Evolutionary conservation across 257 asterid genomes (phyloP).

Genomic region (Datura wrightii): DNA sequence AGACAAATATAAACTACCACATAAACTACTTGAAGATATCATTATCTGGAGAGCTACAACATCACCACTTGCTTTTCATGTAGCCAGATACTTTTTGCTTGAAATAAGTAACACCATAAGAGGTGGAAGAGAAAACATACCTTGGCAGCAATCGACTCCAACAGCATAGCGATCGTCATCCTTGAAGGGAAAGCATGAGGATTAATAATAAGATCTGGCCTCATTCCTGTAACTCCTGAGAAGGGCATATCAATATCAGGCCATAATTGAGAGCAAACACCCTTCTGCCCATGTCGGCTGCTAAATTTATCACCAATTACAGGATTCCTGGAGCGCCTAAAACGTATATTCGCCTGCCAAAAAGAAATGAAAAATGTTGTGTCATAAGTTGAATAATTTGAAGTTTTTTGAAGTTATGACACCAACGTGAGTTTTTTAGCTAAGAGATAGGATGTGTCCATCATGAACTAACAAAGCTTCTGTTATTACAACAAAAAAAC

Average conservation of each 20-base stretch:
- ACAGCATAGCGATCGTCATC: constrained; percentile 97
- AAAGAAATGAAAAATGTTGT: constrained; percentile 29
- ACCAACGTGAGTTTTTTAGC: not conserved
- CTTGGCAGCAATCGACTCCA: constrained; percentile 98
- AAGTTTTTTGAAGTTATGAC: not conserved
- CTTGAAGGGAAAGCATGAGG: constrained; percentile 99
- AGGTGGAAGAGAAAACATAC: constrained; percentile 44
- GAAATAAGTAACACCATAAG: not conserved
- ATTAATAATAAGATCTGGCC: constrained; percentile 96
- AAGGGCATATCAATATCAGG: constrained; percentile 94
- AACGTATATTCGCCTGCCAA: constrained; percentile 83
- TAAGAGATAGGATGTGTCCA: not conserved
- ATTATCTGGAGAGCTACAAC: not conserved
- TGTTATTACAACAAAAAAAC: not conserved
- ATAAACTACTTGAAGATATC: not conserved
- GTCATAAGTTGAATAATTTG: not conserved
- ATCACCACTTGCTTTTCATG: not conserved
- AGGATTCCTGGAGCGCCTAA: constrained; percentile 88
- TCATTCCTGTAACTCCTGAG: constrained; percentile 86
- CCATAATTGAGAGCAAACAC: constrained; percentile 99
- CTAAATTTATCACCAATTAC: constrained; percentile 96
- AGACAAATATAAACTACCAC: constrained; percentile 15
- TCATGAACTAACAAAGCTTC: not conserved
- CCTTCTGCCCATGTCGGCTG: constrained; percentile 99
- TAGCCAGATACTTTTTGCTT: not conserved